Evolutionary conservation across 805 yeast genomes (phyloP), one percentile per base, ranked within the genome.

Genomic region (Saccharomycopsis amapae): DNA sequence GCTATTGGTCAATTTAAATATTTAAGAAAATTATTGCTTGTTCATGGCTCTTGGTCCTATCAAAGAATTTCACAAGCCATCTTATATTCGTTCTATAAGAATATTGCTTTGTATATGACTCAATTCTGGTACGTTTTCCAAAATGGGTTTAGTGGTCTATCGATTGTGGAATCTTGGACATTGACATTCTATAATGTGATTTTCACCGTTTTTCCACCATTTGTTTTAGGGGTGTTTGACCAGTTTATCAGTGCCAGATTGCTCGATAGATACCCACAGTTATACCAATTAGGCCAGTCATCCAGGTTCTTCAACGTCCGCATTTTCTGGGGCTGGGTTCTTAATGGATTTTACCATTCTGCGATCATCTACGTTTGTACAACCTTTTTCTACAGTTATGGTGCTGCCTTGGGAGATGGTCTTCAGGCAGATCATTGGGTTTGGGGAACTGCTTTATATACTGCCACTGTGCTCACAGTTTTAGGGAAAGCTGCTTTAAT

Each of bases 21-120:
- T 62, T 71, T 93, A 66, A 78, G 79, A 57, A 88, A 85, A 61
- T 66, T 93, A 46, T 66, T 93, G 37, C 70, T 93, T 38, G 98
- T 93, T 9, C 99, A 93, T 62, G 99, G 99, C 1, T 68, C 96
- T 6, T 93, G 99, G 99, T 86, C 96, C 35, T 93, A 93, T 61
- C 97, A 89, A 61, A 78, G 99, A 60, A 80, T 90, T 45, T 83
- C 96, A 12, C 81, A 82, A 56, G 96, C 97, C 1, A 90, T 93
- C 53, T 71, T 93, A 50, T 93, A 90, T 62, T 88, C 97, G 0
- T 93, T 93, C 58, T 93, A 93, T 76, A 93, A 93, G 66, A 93
- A 93, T 59, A 85, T 93, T 58, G 87, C 96, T 1, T 73, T 93
- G 48, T 94, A 90, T 65, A 85, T 93, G 96, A 87, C 97, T 2